Percentiles rank a stretch among this genome's conserved stretches.
Conservation (phyloP, 225 moss, liverwort and hornwort genomes). For the Ulota crispa region DNA sequence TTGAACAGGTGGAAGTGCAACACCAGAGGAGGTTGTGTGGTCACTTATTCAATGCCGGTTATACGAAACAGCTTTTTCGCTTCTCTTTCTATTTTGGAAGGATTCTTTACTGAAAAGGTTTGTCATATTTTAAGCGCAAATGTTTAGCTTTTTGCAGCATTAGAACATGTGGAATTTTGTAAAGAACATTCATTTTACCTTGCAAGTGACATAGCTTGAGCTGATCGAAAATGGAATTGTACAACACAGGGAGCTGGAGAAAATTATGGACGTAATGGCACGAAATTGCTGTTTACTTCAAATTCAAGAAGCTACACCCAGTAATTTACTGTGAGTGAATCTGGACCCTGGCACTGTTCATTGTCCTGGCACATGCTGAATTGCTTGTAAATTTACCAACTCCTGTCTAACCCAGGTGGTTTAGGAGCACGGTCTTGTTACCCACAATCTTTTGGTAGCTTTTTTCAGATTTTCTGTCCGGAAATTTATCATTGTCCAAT, state of each 20-base stretch:
- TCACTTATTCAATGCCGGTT: constrained; percentile 75
- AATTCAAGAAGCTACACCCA: constrained; percentile 66
- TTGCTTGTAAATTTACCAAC: not conserved
- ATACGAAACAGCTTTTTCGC: constrained; percentile 84
- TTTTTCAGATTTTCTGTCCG: not conserved
- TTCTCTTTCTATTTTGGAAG: constrained; percentile 98
- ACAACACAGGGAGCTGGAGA: constrained; percentile 74
- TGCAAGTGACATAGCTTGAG: constrained; percentile 20
- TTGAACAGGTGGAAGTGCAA: constrained; percentile 51
- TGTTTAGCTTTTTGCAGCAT: not conserved
- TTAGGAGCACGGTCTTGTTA: not conserved
- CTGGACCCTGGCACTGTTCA: not conserved
- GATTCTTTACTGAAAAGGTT: constrained; percentile 76
- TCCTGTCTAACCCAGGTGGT: not conserved
- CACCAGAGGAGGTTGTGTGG: constrained; percentile 80
- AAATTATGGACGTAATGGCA: constrained; percentile 83
- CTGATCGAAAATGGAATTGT: constrained; percentile 3
- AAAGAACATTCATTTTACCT: not conserved
- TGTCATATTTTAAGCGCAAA: constrained; percentile 4
- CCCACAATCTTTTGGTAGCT: not conserved
- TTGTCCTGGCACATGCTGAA: not conserved
- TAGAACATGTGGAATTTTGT: not conserved
- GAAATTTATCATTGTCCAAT: not conserved
- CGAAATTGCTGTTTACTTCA: constrained; percentile 92
- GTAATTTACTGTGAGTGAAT: constrained; percentile 51